These are phyloP conservation scores for Sarocladium brachiariae DNA, from an alignment of 2,329 filamentous ascomycete genomes.

Conservation along the genomic window DNA sequence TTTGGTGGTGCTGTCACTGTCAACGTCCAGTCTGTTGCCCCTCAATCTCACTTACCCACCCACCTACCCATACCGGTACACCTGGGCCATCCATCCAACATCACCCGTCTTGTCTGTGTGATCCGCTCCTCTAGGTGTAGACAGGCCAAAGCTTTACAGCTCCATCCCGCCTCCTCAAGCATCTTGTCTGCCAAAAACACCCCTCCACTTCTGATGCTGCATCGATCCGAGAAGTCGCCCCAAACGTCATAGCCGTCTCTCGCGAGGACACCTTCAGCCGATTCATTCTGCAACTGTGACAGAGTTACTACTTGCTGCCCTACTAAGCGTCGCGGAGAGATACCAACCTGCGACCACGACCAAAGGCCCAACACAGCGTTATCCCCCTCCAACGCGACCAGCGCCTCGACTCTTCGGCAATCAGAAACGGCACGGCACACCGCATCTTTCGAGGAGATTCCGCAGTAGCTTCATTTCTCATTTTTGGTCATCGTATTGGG, in stretches of 20 bases:
- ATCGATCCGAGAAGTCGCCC: not conserved
- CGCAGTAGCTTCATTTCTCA: not conserved
- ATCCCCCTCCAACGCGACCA: not conserved
- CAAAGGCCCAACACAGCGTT: not conserved
- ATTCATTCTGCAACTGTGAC: not conserved
- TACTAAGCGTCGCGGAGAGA: too few relatives aligned
- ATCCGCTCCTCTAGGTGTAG: too few relatives aligned
- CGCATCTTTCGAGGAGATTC: not conserved
- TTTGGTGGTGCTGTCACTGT: not conserved
- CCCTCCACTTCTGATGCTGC: too few relatives aligned
- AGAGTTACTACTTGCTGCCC: not conserved
- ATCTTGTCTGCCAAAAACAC: too few relatives aligned
- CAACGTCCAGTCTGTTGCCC: not conserved
- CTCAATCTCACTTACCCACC: not conserved
- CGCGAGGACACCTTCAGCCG: not conserved
- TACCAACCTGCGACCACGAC: not conserved
- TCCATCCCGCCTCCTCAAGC: too few relatives aligned
- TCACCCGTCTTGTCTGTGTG: too few relatives aligned
- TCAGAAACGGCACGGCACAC: slow-evolving; percentile 1
- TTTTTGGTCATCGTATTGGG: not conserved
- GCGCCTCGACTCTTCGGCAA: not conserved
- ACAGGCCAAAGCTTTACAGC: too few relatives aligned
- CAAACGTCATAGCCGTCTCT: not conserved
- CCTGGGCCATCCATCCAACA: too few relatives aligned
- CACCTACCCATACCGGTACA: too few relatives aligned